Base-by-base conservation (phyloP, 2,329 filamentous ascomycete species). In the Fusarium sublunatum region DNA sequence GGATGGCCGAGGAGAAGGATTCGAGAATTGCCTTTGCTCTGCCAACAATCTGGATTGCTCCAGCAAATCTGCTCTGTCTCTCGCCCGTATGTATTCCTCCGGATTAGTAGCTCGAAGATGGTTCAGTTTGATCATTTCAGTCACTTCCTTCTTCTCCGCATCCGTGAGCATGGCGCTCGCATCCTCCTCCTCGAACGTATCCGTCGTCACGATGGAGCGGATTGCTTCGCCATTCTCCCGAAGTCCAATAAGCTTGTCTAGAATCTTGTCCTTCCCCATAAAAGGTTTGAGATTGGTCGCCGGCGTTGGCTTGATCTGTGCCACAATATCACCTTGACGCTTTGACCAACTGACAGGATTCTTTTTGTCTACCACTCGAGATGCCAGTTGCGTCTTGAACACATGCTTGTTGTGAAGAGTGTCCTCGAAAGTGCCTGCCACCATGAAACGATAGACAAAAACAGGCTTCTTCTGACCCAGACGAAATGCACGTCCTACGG, bases 401-500 rank as follows among this genome's bases (percentile, higher is more conserved):
- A 96, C 80, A 2, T 88, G 83, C 59, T 86, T 87, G 74, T 91
- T 90, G 67, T 93, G 87, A 42, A 96, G 78, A 9, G 83, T 82
- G 36, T 89, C 86, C 73, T 97, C 93, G 66, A 90, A 93, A 0
- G 92, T 95, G 2, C 92, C 93, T 3, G 88, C 91, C 10, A 87
- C 81, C 25, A 93, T 79, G 61, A 97, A 87, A 15, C 90, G 89
- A 76, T 97, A 97, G 2, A 97, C 92, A 71, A 86, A 93, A 1
- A 96, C 93, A 1, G 85, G 82, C 68, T 93, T 95, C 34, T 78
- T 80, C 74, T 97, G 93, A 0, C 93, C 92, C 31, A 97, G 85
- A 1, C 93, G 91, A 75, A 95, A 97, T 0, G 91, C 90, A 49
- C 93, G 85, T 2, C 92, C 93, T 46, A 97, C 86, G 2, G 93